Conservation (phyloP, 768 basidiomycete genomes). For the Boletus rufocinnamomeus region DNA sequence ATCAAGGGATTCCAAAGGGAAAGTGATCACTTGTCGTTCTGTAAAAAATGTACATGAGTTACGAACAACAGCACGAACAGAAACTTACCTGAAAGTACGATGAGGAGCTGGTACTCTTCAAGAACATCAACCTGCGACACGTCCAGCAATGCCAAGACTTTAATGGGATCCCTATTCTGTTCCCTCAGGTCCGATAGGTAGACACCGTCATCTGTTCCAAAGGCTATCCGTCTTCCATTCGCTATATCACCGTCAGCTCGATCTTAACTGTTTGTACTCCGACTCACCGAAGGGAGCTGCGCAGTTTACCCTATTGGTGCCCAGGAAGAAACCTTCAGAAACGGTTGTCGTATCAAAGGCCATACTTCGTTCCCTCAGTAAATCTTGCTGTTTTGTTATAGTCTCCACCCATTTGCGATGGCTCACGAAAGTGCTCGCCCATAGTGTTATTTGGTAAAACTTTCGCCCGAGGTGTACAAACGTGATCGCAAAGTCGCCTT, state of each 20-base stretch:
- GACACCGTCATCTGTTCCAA: slow-evolving; percentile 97
- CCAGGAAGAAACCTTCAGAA: slow-evolving; percentile 86
- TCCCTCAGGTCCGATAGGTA: slow-evolving; percentile 90
- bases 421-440: slow-evolving; percentile 81
- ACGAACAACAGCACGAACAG: background rate
- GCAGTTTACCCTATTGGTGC: slow-evolving; percentile 87
- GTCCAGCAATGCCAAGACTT: slow-evolving; percentile 85
- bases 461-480: slow-evolving; percentile 93
- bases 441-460: slow-evolving; percentile 88
- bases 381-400: slow-evolving; percentile 87
- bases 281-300: slow-evolving; percentile 85
- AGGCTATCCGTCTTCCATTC: slow-evolving; percentile 82
- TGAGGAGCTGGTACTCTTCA: slow-evolving; percentile 92
- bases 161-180: slow-evolving; percentile 75
- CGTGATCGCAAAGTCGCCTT: slow-evolving; percentile 89
- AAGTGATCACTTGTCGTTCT: slow-evolving; percentile 96
- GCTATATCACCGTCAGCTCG: slow-evolving; percentile 44
- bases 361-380: slow-evolving; percentile 77
- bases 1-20: slow-evolving; percentile 91
- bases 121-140: slow-evolving; percentile 95
- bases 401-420: slow-evolving; percentile 94
- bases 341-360: slow-evolving; percentile 85
- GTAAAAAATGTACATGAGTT: slow-evolving; percentile 9
- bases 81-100: slow-evolving; percentile 91
- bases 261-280: background rate